Conservation (phyloP, 306 rosid genomes). For the Neltuma alba region DNA sequence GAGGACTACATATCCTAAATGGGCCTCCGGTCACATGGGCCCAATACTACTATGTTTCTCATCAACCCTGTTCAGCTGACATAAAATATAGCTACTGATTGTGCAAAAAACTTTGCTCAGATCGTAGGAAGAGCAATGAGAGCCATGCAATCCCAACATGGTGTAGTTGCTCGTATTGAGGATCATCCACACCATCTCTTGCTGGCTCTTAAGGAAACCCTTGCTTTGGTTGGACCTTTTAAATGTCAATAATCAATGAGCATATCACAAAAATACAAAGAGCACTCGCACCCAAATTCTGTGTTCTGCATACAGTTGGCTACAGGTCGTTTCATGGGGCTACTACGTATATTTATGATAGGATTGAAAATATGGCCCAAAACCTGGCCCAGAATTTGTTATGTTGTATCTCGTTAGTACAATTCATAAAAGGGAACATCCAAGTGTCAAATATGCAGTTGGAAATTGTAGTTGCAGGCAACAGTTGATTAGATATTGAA, state of each 20-base stretch:
- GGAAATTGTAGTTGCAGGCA: not conserved
- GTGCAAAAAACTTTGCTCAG: conserved; percentile 41
- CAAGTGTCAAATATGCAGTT: not conserved
- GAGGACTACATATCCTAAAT: no score
- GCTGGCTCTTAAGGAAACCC: conserved; percentile 77
- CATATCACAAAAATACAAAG: not conserved
- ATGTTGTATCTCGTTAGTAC: not conserved
- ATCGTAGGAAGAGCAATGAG: conserved; percentile 81
- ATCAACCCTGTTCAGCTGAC: not conserved
- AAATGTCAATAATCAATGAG: conserved; percentile 45
- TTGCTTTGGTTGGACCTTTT: conserved; percentile 73
- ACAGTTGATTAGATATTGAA: not conserved
- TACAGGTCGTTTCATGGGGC: not conserved
- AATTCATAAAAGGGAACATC: not conserved
- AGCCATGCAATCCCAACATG: conserved; percentile 59
- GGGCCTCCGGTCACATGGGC: no score
- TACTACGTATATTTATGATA: not conserved
- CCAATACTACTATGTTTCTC: no score
- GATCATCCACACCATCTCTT: conserved; percentile 70
- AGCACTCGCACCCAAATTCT: not conserved
- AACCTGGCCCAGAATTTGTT: not conserved
- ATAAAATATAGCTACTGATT: not conserved
- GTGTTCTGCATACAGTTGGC: not conserved
- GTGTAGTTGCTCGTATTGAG: conserved; percentile 55
- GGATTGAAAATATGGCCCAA: not conserved